Evolutionary conservation across 257 asterid genomes (phyloP).

Genomic region (Solanum lignicaule): DNA sequence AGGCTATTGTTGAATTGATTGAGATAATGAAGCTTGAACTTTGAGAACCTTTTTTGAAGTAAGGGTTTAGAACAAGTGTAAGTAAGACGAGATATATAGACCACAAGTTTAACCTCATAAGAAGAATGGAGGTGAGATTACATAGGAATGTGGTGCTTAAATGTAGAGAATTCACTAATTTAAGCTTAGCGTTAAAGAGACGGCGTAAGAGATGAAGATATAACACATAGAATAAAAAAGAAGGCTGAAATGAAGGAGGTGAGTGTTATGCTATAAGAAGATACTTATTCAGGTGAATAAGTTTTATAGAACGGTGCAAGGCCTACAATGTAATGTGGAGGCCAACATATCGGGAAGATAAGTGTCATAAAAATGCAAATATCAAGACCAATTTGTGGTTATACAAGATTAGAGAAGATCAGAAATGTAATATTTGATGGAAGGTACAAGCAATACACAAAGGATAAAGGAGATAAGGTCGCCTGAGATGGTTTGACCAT

Average conservation of each 20-base stretch:
- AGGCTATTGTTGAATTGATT: neutral
- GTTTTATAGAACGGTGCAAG: neutral
- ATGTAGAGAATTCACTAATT: neutral
- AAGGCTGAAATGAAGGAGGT: neutral
- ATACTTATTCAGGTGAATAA: neutral
- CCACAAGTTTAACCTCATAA: neutral
- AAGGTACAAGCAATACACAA: neutral
- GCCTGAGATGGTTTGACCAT: neutral
- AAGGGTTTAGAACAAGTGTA: neutral
- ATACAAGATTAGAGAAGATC: neutral
- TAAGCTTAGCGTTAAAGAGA: neutral
- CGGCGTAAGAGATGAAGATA: neutral
- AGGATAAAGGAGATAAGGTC: neutral
- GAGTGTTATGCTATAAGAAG: neutral
- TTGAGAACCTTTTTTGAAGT: neutral
- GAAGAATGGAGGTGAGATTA: neutral
- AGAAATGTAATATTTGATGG: neutral
- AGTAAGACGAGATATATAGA: neutral
- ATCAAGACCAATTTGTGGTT: neutral
- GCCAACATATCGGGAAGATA: neutral
- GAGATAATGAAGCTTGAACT: neutral
- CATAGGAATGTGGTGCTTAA: neutral
- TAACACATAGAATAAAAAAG: neutral
- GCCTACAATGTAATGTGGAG: neutral
- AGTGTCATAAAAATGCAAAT: neutral